A percentile compares a stretch with the other conserved stretches of the same genome.
Conservation (phyloP, 2,329 filamentous ascomycete species). For the Cyphellophora attinorum region DNA sequence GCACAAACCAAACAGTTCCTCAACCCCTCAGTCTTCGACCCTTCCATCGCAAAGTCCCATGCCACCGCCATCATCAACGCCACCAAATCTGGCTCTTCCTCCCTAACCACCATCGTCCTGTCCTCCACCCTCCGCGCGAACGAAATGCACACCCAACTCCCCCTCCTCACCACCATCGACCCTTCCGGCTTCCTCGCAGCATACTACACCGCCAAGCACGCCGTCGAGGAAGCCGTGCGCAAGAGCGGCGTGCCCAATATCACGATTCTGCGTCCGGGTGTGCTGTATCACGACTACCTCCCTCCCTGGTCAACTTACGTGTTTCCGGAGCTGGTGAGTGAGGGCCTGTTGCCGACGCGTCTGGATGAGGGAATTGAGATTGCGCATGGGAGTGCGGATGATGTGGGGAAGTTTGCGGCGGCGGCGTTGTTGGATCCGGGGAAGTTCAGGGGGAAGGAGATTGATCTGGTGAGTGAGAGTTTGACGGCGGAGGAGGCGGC, state of each 20-base stretch:
- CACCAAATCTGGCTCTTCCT: conserved; percentile 20
- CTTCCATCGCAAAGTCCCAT: conserved; percentile 18
- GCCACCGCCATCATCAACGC: conserved; percentile 13
- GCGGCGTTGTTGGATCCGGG: conserved; percentile 34
- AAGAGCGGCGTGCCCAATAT: conserved; percentile 30
- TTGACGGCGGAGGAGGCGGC: conserved; percentile 28
- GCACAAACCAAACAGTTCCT: no score
- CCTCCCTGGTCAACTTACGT: conserved; percentile 28
- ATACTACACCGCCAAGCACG: conserved; percentile 26
- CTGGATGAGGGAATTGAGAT: conserved; percentile 27
- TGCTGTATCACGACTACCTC: conserved; percentile 45
- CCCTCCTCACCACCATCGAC: conserved; percentile 20
- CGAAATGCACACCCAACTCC: neutral
- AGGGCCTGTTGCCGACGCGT: conserved; percentile 30
- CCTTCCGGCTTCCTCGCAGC: conserved; percentile 18
- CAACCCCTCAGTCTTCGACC: conserved; percentile 6
- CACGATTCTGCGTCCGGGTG: conserved; percentile 42
- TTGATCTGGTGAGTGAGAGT: conserved; percentile 34
- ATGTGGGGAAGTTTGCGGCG: conserved; percentile 38
- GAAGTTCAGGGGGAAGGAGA: conserved; percentile 30
- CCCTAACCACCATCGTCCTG: conserved; percentile 15
- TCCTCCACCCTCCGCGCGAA: conserved; percentile 5
- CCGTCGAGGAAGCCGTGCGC: conserved; percentile 32
- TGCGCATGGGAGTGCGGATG: conserved; percentile 36
- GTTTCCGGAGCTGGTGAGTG: conserved; percentile 30